Percentiles rank a stretch among this genome's conserved stretches.
Evolutionary conservation across 108 stramenopile genomes (phyloP).

Genomic region (Skeletonema tropicum): DNA sequence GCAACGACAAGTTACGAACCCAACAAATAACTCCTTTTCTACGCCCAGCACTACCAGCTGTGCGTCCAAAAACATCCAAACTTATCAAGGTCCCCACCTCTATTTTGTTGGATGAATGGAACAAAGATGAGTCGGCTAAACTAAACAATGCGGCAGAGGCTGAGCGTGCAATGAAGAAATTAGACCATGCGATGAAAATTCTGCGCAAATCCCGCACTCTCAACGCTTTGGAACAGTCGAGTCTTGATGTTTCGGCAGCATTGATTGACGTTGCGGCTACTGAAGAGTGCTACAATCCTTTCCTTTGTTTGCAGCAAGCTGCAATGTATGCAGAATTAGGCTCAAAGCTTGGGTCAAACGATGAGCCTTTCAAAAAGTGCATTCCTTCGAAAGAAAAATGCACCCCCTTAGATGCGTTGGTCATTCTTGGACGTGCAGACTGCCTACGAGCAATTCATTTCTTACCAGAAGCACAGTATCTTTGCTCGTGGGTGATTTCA

Average conservation of each 20-base stretch:
- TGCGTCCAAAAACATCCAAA: constrained; percentile 10
- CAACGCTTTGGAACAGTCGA: constrained; percentile 61
- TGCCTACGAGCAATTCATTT: constrained; percentile 82
- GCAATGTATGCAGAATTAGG: constrained; percentile 80
- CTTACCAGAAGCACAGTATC: constrained; percentile 74
- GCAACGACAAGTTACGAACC: constrained; percentile 4
- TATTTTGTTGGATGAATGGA: constrained; percentile 46
- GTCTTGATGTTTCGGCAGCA: constrained; percentile 64
- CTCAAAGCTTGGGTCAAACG: constrained; percentile 71
- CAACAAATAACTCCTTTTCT: background rate
- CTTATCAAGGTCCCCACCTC: constrained; percentile 40
- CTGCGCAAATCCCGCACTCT: constrained; percentile 73
- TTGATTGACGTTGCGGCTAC: constrained; percentile 64
- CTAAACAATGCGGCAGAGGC: constrained; percentile 9
- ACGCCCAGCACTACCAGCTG: constrained; percentile 1
- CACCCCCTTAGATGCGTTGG: constrained; percentile 67
- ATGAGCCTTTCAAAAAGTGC: constrained; percentile 60
- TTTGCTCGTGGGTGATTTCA: constrained; percentile 76
- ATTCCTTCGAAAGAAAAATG: constrained; percentile 58
- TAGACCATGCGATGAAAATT: constrained; percentile 46
- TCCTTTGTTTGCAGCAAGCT: constrained; percentile 80
- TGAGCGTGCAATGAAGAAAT: constrained; percentile 55
- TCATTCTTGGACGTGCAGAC: constrained; percentile 81
- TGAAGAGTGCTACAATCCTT: constrained; percentile 69
- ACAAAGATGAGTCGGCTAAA: constrained; percentile 25